Percentiles rank a stretch among this genome's conserved stretches.
phyloP scores from a whole-genome alignment of 345 rosid genomes.

The Eucalyptus cloeziana region DNA sequence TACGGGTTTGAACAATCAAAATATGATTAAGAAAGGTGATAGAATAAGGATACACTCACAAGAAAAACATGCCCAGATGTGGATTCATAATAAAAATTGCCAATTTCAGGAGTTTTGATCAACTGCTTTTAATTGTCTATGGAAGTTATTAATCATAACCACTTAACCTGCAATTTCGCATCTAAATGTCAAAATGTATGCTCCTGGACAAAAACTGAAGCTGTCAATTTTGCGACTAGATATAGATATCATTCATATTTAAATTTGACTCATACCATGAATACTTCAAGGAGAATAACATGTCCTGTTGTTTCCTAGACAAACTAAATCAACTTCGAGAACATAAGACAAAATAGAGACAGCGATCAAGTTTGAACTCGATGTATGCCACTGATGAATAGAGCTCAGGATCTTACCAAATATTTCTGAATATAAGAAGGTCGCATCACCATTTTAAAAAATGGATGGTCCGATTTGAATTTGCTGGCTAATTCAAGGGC shows the following conservation, averaged over 20 bases:
- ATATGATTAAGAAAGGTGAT: not conserved
- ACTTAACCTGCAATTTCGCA: not conserved
- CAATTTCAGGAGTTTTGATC: not conserved
- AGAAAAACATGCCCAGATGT: not conserved
- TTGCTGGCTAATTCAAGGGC: not conserved
- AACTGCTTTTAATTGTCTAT: not conserved
- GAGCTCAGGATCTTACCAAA: not conserved
- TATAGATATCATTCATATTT: not conserved
- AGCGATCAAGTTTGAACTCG: not conserved
- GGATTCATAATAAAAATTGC: not conserved
- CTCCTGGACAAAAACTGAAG: not conserved
- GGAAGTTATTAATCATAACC: not conserved
- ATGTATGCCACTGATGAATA: not conserved
- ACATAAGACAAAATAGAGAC: not conserved
- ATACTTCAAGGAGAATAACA: not conserved
- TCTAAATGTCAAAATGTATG: not conserved
- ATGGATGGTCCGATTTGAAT: not conserved
- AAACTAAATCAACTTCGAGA: not conserved
- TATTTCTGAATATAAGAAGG: not conserved
- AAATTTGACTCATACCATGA: not conserved
- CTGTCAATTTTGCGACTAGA: not conserved
- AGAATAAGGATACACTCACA: not conserved
- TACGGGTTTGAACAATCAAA: not conserved
- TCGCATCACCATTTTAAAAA: not conserved
- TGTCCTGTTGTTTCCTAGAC: not conserved